Base-by-base conservation (phyloP, 331 rosid species). In the Rhamnella rubrinervis region DNA sequence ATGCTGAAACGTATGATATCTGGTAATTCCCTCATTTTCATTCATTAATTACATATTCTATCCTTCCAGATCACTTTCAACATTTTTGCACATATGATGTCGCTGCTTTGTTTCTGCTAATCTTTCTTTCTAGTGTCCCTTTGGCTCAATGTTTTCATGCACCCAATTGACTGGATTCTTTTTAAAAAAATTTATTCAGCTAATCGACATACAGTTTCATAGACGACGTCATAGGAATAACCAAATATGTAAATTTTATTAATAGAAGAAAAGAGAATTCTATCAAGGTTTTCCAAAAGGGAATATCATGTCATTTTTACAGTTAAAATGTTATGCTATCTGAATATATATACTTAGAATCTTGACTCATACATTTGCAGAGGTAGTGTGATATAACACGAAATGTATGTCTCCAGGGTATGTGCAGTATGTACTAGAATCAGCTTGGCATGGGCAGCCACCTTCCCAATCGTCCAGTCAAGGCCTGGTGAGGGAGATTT, bases 381-480 rank as follows among this genome's bases (percentile, higher is more conserved):
- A 38, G 57, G 73, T 51, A 60, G 69, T 72, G 58, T 59, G 55
- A 44, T 44, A 15, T 52, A 70, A 59, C 58, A 65, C 80, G 25
- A 1, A 26, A 15, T 38, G 41, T 40, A 23, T 18, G 58, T 55
- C 55, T 15, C 56, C 53, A 9, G 10, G 19, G 58, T 55, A 11
- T 68, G 75, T 70, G 59, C 77, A 55, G 21, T 35, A 7, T 73
- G 67, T 65, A 70, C 62, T 19, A 68, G 57, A 67, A 60, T 66
- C 31, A 59, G 10, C n/a, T 20, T 44, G 49, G 67, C 74, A 66
- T 39, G 37, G 62, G 51, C 44, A 26, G 7, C 74, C 71, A 61
- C 47, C 8, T 26, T 68, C 80, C 4, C 26, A 65, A 41, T 56
- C 16, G 11, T 55, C 35, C 46, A 53, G 61, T 66, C 61, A 31